Percentiles rank a stretch among this genome's conserved stretches.
phyloP scores from a whole-genome alignment of 2,329 filamentous ascomycete genomes.

The Capronia epimyces region DNA sequence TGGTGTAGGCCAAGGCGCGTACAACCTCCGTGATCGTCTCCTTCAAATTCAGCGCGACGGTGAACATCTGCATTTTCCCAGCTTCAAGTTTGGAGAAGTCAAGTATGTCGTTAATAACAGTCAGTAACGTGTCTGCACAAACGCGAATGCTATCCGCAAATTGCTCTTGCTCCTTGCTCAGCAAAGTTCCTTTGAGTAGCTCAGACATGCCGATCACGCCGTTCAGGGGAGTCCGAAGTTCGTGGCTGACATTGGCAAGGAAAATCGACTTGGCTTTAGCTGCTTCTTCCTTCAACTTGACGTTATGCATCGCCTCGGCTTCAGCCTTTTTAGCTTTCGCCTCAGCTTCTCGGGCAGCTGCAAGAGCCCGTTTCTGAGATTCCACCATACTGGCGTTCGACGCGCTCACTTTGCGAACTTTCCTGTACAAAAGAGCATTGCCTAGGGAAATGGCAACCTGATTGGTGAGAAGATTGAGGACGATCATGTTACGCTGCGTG shows the following conservation, averaged over 20 bases:
- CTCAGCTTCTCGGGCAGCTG: constrained; percentile 57
- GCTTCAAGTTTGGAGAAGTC: constrained; percentile 52
- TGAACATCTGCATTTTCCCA: constrained; percentile 60
- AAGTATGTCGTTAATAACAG: constrained; percentile 43
- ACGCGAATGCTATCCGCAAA: constrained; percentile 40
- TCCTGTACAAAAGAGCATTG: constrained; percentile 58
- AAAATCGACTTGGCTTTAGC: constrained; percentile 50
- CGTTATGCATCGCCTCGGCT: constrained; percentile 59
- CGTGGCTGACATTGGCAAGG: constrained; percentile 43
- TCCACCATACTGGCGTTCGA: constrained; percentile 62
- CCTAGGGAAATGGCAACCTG: constrained; percentile 60
- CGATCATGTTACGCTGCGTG: constrained; percentile 53
- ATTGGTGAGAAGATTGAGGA: constrained; percentile 55
- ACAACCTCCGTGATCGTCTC: constrained; percentile 61
- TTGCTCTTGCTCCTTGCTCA: constrained; percentile 40
- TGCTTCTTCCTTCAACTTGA: constrained; percentile 62
- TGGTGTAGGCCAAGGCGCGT: constrained; percentile 58
- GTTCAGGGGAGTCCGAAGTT: constrained; percentile 41
- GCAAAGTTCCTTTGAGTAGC: constrained; percentile 37
- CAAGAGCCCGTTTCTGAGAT: constrained; percentile 58
- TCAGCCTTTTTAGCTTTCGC: constrained; percentile 61
- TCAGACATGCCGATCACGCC: constrained; percentile 42
- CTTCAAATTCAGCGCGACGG: constrained; percentile 72
- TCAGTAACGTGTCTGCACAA: constrained; percentile 40
- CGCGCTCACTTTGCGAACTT: constrained; percentile 57